phyloP scores from a whole-genome alignment of 2,329 filamentous ascomycete species.

The Botrytis pseudocinerea region DNA sequence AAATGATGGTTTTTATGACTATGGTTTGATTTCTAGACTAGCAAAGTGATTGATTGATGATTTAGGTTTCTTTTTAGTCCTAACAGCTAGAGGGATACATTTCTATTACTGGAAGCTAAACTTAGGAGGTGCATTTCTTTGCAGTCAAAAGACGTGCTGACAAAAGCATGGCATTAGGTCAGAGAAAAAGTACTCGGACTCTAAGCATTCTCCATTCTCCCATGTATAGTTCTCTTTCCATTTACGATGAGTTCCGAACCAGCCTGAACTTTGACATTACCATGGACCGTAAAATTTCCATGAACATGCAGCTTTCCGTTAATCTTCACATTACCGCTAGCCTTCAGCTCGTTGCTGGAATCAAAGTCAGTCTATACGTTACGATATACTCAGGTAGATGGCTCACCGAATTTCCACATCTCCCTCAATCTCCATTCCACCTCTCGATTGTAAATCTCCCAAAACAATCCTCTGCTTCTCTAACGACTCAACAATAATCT shows the following conservation, averaged over 20 bases:
- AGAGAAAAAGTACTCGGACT: background rate
- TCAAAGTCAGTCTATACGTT: background rate
- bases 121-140: background rate
- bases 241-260: slow-evolving; percentile 30
- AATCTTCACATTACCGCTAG: slow-evolving; percentile 26
- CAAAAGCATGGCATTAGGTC: background rate
- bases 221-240: slow-evolving; percentile 35
- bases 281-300: slow-evolving; percentile 33
- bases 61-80: background rate
- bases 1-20: background rate
- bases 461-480: slow-evolving; percentile 24
- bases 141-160: background rate
- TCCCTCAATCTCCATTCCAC: slow-evolving; percentile 13
- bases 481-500: slow-evolving; percentile 22
- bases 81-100: background rate
- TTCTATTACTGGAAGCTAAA: background rate
- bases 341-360: slow-evolving; percentile 25
- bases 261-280: slow-evolving; percentile 27
- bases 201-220: slow-evolving; percentile 26
- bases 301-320: slow-evolving; percentile 30
- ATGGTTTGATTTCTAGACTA: background rate
- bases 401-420: slow-evolving; percentile 29
- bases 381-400: background rate
- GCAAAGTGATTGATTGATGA: background rate
- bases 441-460: slow-evolving; percentile 23